phyloP scores from a whole-genome alignment of 1,284 basidiomycete species.

The Malassezia brasiliensis region DNA sequence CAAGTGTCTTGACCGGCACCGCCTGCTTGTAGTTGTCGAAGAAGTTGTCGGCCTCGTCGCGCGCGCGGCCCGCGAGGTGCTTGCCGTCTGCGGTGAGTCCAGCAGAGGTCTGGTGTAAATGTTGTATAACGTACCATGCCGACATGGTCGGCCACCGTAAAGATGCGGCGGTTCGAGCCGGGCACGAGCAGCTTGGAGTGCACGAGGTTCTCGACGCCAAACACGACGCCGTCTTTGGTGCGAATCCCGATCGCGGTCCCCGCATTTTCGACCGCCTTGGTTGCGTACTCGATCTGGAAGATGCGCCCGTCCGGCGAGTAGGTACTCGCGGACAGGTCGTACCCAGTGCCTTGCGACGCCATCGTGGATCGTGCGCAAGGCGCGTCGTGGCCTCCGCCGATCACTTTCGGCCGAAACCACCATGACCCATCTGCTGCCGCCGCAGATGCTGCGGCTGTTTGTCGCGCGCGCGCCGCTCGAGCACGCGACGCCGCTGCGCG shows the following conservation, averaged over 20 bases:
- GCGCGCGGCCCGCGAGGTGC: constrained; percentile 72
- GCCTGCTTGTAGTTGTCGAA: constrained; percentile 67
- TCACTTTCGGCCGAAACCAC: constrained; percentile 9
- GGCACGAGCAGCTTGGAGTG: constrained; percentile 94
- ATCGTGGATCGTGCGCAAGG: constrained; percentile 51
- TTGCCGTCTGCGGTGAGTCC: constrained; percentile 90
- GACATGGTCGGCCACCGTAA: constrained; percentile 83
- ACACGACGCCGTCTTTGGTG: constrained; percentile 81
- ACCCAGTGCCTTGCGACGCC: constrained; percentile 96
- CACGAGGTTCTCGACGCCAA: constrained; percentile 91
- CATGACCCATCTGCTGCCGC: constrained; percentile 46
- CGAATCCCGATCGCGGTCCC: constrained; percentile 67
- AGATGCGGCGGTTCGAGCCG: constrained; percentile 82
- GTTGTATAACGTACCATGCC: constrained; percentile 56
- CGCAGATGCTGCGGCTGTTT: constrained; percentile 42
- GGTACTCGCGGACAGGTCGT: constrained; percentile 94
- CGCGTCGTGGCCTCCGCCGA: constrained; percentile 2
- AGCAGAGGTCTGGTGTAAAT: constrained; percentile 50
- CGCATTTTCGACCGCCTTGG: constrained; percentile 96
- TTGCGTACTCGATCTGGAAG: constrained; percentile 97
- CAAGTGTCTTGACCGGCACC: constrained; percentile 67
- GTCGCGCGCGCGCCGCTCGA: constrained; percentile 34
- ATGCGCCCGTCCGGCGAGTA: constrained; percentile 97
- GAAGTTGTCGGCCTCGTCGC: constrained; percentile 71
- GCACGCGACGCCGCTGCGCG: constrained; percentile 22